Percentiles rank a stretch among this genome's conserved stretches.
phyloP scores from a whole-genome alignment of 2,329 filamentous ascomycete species.

The Epichloe festucae region DNA sequence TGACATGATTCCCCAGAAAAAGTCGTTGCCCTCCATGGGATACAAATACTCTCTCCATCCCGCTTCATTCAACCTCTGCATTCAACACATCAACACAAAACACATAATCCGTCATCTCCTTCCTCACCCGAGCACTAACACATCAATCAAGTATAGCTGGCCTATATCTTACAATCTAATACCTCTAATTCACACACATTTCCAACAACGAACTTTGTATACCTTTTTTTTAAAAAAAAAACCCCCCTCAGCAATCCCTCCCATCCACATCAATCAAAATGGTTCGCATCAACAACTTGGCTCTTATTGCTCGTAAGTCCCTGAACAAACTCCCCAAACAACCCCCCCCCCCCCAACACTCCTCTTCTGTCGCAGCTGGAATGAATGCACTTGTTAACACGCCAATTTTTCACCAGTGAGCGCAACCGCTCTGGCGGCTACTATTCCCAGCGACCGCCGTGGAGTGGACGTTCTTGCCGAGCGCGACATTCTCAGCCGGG shows the following conservation, averaged over 20 bases:
- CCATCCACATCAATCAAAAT: conserved; percentile 1
- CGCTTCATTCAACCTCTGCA: neutral
- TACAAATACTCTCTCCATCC: neutral
- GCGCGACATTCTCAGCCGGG: neutral
- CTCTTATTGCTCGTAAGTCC: conserved; percentile 4
- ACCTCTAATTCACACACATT: neutral
- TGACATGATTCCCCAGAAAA: neutral
- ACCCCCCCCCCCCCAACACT: no score
- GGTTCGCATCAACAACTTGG: conserved; percentile 5
- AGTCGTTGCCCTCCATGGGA: neutral
- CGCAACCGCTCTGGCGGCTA: conserved; percentile 3
- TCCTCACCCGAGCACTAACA: neutral
- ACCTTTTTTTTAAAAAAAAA: no score
- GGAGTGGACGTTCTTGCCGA: neutral
- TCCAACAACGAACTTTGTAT: no score
- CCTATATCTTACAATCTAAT: neutral
- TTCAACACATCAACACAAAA: neutral
- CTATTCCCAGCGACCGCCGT: conserved; percentile 1
- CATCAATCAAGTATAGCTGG: conserved; percentile 2
- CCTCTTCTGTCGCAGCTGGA: no score
- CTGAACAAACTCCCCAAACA: neutral
- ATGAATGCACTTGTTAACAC: neutral
- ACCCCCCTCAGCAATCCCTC: neutral
- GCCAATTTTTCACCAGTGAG: neutral
- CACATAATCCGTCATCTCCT: no score